Evolutionary conservation across 768 basidiomycete species (phyloP), one percentile per base, ranked within the genome.

Genomic region (Macrolepiota fuliginosa): DNA sequence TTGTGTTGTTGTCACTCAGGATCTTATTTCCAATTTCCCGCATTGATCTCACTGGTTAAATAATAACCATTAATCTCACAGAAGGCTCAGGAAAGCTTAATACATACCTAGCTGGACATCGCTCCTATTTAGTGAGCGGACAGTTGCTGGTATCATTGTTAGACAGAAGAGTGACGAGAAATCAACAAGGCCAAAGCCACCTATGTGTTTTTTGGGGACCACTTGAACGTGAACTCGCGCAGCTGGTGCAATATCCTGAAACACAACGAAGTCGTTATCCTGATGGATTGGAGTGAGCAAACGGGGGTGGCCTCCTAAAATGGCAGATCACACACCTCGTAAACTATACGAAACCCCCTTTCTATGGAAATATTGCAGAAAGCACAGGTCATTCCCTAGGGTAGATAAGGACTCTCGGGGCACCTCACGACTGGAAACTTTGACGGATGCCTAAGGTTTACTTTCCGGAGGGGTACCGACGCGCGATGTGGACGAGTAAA

Each of bases 101-200:
- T 9, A 68, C 69, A 19, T 61, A 90, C 89, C 75, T 58, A 89
- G 74, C 25, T 73, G 67, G 1, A 76, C 76, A 63, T 91, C 84
- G 7, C 68, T 61, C 61, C 67, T 68, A 5, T 63, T 69, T 29
- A 92, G 68, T 1, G 77, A 68, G 64, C 74, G 81, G 19, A 91
- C 81, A 56, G 83, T 91, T 36, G 69, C 90, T 91, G 63, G 24
- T 45, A 54, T 57, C 29, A 11, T 27, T 42, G 50, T 42, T 56
- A 59, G 55, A 42, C 57, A 66, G 5, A 46, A 24, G 45, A 45
- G 35, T 25, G 40, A 36, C 32, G 7, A 22, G 32, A 9, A 17
- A 50, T 19, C 25, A 22, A 13, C 57, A 37, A 24, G 22, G 54
- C 7, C 5, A 7, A 32, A 32, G 7, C 24, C 22, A 69, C 77